Conservation (phyloP, 2,329 filamentous ascomycete genomes). For the Epichloe baconii region DNA sequence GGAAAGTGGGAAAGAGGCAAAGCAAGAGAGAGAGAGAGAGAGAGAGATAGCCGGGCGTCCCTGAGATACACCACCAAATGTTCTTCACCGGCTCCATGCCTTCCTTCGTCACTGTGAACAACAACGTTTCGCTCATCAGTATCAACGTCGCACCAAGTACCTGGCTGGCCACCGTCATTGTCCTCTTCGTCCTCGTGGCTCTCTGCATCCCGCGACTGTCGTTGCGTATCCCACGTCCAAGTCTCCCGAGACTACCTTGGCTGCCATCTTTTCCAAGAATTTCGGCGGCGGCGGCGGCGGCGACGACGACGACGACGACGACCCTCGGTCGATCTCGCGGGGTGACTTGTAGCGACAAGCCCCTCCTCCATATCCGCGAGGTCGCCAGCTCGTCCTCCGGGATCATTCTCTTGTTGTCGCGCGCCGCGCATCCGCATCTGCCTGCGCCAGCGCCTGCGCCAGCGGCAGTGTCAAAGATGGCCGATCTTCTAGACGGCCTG, state of each 20-base stretch:
- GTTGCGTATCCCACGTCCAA: conserved; percentile 20
- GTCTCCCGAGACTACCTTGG: conserved; percentile 19
- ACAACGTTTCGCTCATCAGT: conserved; percentile 47
- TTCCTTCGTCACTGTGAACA: conserved; percentile 47
- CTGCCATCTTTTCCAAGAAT: conserved; percentile 1
- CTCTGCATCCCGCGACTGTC: conserved; percentile 30
- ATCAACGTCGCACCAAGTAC: conserved; percentile 45
- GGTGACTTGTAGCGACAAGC: conserved; percentile 13
- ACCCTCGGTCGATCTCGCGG: background rate
- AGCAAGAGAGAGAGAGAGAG: too few species aligned
- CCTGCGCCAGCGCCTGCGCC: background rate
- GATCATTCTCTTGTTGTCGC: conserved; percentile 19
- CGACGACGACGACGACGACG: background rate
- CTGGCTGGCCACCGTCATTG: conserved; percentile 37
- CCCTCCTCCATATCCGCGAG: conserved; percentile 13
- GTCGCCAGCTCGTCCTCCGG: conserved; percentile 18
- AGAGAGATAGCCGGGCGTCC: background rate
- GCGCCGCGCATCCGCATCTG: background rate
- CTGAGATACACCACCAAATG: background rate
- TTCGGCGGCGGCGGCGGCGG: background rate
- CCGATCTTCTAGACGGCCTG: conserved; percentile 27
- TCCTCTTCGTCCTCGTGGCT: conserved; percentile 37
- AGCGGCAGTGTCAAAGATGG: conserved; percentile 9
- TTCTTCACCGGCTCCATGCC: conserved; percentile 32
- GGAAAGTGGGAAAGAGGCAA: background rate